Base-by-base conservation (phyloP, 306 rosid species). In the Cajanus cajan region DNA sequence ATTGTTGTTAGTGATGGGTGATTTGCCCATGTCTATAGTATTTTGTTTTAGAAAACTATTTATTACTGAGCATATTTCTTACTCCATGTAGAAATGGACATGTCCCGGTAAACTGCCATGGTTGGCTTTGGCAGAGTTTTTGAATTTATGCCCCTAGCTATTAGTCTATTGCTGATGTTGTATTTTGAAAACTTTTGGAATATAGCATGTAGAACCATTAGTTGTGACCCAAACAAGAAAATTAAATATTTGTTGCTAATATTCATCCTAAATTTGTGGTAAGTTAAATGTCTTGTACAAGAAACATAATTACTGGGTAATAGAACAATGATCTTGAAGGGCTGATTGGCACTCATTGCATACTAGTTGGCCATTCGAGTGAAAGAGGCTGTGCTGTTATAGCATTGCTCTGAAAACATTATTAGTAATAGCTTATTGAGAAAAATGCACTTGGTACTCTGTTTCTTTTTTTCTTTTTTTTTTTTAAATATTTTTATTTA, bases 21-120 rank as follows among this genome's bases (percentile, higher is more conserved):
- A 47, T 15, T 78, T n/a, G n/a, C 55, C 21, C 13, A 69, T 6
- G 33, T 58, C 21, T n/a, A 63, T 12, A 3, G 5, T 40, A 45
- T 71, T 65, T 13, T 21, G 55, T 47, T 67, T 24, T 19, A 66
- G 64, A 62, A 65, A 81, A 69, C 24, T 33, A n/a, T n/a, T n/a
- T n/a, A n/a, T n/a, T n/a, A n/a, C n/a, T n/a, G n/a, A n/a, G n/a
- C n/a, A n/a, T n/a, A n/a, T n/a, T n/a, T n/a, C n/a, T n/a, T n/a
- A n/a, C n/a, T n/a, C n/a, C n/a, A n/a, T n/a, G n/a, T n/a, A n/a
- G n/a, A n/a, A n/a, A n/a, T n/a, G n/a, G n/a, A n/a, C n/a, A n/a
- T n/a, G n/a, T n/a, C n/a, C n/a, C n/a, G n/a, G n/a, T n/a, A n/a
- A n/a, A n/a, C n/a, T n/a, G n/a, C n/a, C n/a, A n/a, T n/a, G n/a